phyloP scores from a whole-genome alignment of 106 monocot genomes.

The Apostasia shenzhenica region DNA sequence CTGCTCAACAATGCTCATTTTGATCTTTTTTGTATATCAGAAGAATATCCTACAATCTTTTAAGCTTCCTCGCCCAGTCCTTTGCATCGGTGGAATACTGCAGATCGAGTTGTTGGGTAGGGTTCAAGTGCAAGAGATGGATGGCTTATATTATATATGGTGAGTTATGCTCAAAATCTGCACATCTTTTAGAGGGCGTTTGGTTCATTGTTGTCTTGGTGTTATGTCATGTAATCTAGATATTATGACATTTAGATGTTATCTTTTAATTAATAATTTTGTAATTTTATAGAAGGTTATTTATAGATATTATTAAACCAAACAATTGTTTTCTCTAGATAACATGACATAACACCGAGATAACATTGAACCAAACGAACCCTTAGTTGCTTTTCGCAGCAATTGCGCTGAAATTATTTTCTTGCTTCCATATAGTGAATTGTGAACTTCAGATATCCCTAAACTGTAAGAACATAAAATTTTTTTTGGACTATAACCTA shows the following conservation, averaged over 20 bases:
- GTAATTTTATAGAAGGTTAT: not conserved
- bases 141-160: slow-evolving; percentile 71
- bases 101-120: slow-evolving; percentile 80
- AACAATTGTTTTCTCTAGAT: not conserved
- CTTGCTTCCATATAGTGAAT: too few species aligned
- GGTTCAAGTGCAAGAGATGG: slow-evolving; percentile 62
- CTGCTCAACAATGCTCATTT: too few species aligned
- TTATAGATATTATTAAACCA: not conserved
- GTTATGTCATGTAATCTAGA: not conserved
- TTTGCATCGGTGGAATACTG: slow-evolving; percentile 80
- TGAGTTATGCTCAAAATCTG: slow-evolving; percentile 15
- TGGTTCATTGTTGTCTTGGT: not conserved
- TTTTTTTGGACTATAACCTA: too few species aligned
- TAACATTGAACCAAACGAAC: not conserved
- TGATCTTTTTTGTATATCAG: slow-evolving; percentile 13
- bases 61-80: slow-evolving; percentile 66
- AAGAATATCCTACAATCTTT: slow-evolving; percentile 70
- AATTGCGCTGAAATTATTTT: too few species aligned
- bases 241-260: not conserved
- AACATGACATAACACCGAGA: not conserved
- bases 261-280: not conserved
- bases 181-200: not conserved
- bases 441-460: too few species aligned
- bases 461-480: too few species aligned
- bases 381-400: too few species aligned